Evolutionary conservation across 768 basidiomycete species (phyloP).

Genomic region (Mycena venus): DNA sequence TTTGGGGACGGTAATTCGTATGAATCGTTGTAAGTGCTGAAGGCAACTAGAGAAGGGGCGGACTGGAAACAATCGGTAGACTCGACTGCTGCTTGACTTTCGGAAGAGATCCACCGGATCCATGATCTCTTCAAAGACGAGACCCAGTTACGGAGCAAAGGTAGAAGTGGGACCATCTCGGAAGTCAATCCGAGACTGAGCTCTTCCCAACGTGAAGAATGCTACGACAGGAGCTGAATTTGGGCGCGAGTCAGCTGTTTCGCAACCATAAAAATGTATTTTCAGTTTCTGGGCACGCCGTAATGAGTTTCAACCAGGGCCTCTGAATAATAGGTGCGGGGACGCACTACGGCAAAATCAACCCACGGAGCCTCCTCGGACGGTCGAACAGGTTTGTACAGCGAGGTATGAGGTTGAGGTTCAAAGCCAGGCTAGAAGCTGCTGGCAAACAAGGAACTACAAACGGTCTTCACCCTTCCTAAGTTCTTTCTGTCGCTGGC

Average conservation of each 20-base stretch:
- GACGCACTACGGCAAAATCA: too few species aligned
- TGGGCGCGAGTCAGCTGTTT: neutral
- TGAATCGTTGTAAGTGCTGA: neutral
- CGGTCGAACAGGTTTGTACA: too few species aligned
- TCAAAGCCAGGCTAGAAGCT: too few species aligned
- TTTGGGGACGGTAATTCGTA: neutral
- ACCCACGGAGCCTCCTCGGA: too few species aligned
- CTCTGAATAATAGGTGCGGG: neutral
- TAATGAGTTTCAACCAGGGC: neutral
- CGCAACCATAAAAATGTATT: neutral
- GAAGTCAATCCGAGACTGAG: neutral
- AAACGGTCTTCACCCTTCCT: too few species aligned
- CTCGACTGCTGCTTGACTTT: neutral
- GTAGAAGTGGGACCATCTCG: neutral
- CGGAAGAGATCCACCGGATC: neutral
- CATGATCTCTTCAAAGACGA: neutral
- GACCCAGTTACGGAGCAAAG: neutral
- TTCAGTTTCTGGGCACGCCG: neutral
- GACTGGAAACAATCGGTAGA: neutral
- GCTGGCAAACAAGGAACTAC: neutral
- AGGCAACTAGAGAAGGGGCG: neutral
- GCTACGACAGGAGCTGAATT: neutral
- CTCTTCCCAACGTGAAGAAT: slow-evolving; percentile 3
- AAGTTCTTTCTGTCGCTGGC: too few species aligned
- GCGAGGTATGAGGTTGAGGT: too few species aligned